Conservation (phyloP, 2,329 filamentous ascomycete genomes). For the Aspergillus ochraceoroseus region DNA sequence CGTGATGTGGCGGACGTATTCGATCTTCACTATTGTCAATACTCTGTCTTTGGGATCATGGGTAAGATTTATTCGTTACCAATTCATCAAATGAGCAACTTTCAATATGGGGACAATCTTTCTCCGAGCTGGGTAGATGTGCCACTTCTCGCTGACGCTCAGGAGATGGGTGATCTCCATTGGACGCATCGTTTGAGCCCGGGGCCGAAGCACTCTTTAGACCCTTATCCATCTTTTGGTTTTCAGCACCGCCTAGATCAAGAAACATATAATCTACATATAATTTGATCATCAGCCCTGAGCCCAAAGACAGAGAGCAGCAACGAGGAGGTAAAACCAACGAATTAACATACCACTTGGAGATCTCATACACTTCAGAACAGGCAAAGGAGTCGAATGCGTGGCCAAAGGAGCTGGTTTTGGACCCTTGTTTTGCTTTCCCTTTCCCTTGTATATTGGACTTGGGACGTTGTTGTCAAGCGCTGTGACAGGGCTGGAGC, state of each 20-base stretch:
- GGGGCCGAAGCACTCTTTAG: background rate
- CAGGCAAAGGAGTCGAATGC: background rate
- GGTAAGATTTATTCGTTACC: too few relatives aligned
- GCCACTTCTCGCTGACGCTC: too few relatives aligned
- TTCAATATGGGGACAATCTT: background rate
- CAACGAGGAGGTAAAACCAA: too few relatives aligned
- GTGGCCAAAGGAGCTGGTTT: too few relatives aligned
- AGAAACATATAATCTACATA: slow-evolving; percentile 15
- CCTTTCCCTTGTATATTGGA: too few relatives aligned
- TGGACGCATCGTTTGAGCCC: background rate
- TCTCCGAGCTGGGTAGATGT: background rate
- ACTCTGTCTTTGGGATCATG: too few relatives aligned
- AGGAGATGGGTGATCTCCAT: too few relatives aligned
- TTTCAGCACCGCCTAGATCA: slow-evolving; percentile 12
- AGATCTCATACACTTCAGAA: slow-evolving; percentile 12
- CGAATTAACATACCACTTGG: slow-evolving; percentile 7
- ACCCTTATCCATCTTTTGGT: slow-evolving; percentile 4
- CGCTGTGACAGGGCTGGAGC: background rate
- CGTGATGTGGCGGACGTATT: slow-evolving; percentile 18
- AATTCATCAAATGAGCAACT: slow-evolving; percentile 11
- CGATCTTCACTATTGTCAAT: slow-evolving; percentile 10
- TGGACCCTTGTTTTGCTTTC: too few relatives aligned
- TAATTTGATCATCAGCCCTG: too few relatives aligned
- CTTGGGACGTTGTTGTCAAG: slow-evolving; percentile 1
- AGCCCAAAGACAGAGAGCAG: too few relatives aligned